Evolutionary conservation across 2,329 filamentous ascomycete genomes (phyloP).

Genomic region (Trichoderma hamatum): DNA sequence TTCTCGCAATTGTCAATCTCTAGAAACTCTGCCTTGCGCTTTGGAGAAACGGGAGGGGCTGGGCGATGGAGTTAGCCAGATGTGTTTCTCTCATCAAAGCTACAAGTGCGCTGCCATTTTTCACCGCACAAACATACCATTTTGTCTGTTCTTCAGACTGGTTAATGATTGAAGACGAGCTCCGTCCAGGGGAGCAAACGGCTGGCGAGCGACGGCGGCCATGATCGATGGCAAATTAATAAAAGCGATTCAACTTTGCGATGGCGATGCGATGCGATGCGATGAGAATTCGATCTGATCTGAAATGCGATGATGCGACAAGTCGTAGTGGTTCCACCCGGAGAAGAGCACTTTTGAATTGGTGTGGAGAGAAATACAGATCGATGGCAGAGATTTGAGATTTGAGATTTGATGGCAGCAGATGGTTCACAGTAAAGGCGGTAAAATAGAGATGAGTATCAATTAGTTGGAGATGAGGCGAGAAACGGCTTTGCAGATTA

Average conservation of each 20-base stretch:
- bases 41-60: conserved; percentile 41
- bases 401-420: not conserved
- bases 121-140: conserved; percentile 54
- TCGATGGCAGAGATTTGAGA: too few species aligned
- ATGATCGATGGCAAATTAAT: conserved; percentile 41
- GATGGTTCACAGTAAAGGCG: conserved; percentile 22
- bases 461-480: conserved; percentile 1
- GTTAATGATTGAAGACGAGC: conserved; percentile 71
- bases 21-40: conserved; percentile 61
- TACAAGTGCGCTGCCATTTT: not conserved
- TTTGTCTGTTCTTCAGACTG: conserved; percentile 77
- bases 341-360: not conserved
- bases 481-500: not conserved
- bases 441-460: conserved; percentile 8
- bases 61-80: not conserved
- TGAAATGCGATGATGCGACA: conserved; percentile 6
- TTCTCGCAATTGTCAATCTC: conserved; percentile 63
- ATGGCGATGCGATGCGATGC: conserved; percentile 3
- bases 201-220: conserved; percentile 65
- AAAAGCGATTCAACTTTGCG: not conserved
- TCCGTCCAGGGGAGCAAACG: conserved; percentile 73
- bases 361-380: not conserved
- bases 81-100: not conserved
- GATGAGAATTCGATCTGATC: not conserved
- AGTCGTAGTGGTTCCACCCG: conserved; percentile 2